These are phyloP conservation scores for Caryopteris hybrid DNA, from an alignment of 305 asterid genomes.

Conservation along the genomic window DNA sequence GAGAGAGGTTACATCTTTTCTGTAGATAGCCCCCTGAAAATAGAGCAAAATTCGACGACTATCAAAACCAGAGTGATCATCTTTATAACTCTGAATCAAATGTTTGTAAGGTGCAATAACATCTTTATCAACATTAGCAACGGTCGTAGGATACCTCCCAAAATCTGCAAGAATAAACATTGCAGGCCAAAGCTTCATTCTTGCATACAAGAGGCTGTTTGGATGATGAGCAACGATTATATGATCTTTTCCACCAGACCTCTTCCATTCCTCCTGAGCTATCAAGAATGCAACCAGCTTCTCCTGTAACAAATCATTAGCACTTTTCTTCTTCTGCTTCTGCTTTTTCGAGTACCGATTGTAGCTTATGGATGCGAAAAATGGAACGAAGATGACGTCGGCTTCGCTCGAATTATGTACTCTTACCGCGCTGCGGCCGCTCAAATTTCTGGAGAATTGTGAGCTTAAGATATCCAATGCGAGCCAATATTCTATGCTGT, in stretches of 20 bases:
- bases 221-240: slow-evolving; percentile 79
- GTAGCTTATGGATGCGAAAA: slow-evolving; percentile 71
- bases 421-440: slow-evolving; percentile 46
- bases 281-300: slow-evolving; percentile 55
- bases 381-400: slow-evolving; percentile 69
- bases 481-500: slow-evolving; percentile 81
- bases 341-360: slow-evolving; percentile 50
- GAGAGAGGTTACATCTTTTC: slow-evolving; percentile 61
- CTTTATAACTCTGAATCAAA: slow-evolving; percentile 33
- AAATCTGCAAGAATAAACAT: slow-evolving; percentile 64
- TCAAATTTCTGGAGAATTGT: slow-evolving; percentile 29
- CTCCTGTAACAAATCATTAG: slow-evolving; percentile 40
- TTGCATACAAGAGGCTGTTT: slow-evolving; percentile 61
- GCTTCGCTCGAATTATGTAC: slow-evolving; percentile 63
- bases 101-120: slow-evolving; percentile 77
- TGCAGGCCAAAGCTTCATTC: slow-evolving; percentile 72
- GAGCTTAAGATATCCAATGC: slow-evolving; percentile 65
- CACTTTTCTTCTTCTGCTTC: slow-evolving; percentile 26
- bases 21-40: slow-evolving; percentile 79
- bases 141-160: slow-evolving; percentile 59
- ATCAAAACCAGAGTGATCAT: slow-evolving; percentile 49
- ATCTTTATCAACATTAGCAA: slow-evolving; percentile 75
- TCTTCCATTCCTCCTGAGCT: slow-evolving; percentile 62
- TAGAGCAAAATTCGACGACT: slow-evolving; percentile 59
- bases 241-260: slow-evolving; percentile 71